Percentiles rank a stretch among this genome's conserved stretches.
Conservation (phyloP, 306 rosid species). For the Pterocarpus macrocarpus region DNA sequence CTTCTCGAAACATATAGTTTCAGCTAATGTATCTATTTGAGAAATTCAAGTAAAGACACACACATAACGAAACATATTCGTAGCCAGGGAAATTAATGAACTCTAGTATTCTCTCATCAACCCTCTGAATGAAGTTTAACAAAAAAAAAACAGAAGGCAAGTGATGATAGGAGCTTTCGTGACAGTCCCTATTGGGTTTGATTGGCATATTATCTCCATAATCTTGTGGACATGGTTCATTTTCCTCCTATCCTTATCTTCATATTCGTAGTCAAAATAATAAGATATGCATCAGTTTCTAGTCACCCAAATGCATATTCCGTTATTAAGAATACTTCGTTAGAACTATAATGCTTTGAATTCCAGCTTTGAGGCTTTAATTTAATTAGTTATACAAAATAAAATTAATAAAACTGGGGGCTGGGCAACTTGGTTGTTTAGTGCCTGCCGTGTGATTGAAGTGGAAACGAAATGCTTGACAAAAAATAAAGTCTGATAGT, state of each 20-base stretch:
- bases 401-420: background rate
- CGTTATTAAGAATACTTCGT: slow-evolving; percentile 4
- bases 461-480: background rate
- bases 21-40: no score
- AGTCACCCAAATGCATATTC: slow-evolving; percentile 46
- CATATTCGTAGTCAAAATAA: slow-evolving; percentile 1
- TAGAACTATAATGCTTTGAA: background rate
- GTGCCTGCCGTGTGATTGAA: background rate
- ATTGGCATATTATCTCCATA: no score
- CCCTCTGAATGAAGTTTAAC: background rate
- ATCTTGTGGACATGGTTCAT: slow-evolving; percentile 59
- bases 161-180: no score
- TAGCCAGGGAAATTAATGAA: slow-evolving; percentile 30
- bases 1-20: no score
- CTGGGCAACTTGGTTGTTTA: background rate
- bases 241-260: slow-evolving; percentile 56
- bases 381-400: background rate
- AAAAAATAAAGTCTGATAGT: background rate
- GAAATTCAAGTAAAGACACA: no score
- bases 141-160: no score
- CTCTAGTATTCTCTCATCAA: slow-evolving; percentile 6
- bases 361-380: background rate
- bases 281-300: slow-evolving; percentile 42
- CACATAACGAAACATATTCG: background rate
- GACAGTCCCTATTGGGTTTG: no score